phyloP scores from a whole-genome alignment of 1,284 basidiomycete species.

The Ganoderma meredithae region DNA sequence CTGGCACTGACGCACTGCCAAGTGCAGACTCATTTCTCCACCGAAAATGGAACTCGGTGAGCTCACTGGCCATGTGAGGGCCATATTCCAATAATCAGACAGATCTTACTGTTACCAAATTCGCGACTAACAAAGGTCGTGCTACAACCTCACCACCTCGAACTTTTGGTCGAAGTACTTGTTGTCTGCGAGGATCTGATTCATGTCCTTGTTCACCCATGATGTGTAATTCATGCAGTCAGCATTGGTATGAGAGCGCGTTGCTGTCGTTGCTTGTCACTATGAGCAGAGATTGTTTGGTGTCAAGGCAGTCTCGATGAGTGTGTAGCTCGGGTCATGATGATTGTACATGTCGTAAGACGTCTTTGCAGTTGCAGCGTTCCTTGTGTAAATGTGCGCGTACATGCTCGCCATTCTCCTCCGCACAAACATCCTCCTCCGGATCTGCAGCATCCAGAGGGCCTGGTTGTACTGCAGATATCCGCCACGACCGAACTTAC shows the following conservation, averaged over 20 bases:
- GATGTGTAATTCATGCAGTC: no score
- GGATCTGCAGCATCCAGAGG: background rate
- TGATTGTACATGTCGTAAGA: background rate
- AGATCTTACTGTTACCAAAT: no score
- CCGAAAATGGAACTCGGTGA: no score
- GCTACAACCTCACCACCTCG: constrained; percentile 38
- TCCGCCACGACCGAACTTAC: constrained; percentile 9
- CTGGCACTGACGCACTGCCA: no score
- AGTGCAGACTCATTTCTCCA: constrained; percentile 22
- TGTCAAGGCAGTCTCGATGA: background rate
- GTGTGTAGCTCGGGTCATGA: background rate
- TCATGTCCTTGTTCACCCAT: constrained; percentile 16
- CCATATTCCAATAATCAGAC: no score
- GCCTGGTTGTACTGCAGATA: background rate
- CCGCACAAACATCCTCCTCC: background rate
- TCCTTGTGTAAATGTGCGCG: no score
- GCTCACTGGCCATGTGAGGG: no score
- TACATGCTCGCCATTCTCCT: background rate
- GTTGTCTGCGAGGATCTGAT: constrained; percentile 24
- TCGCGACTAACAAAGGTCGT: no score
- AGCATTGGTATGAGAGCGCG: no score
- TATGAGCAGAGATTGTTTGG: no score
- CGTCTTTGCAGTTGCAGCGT: background rate
- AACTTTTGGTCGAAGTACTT: constrained; percentile 43
- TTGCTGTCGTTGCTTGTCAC: no score